Base-by-base conservation (phyloP, 2,329 filamentous ascomycete genomes). In the Fusarium irregulare region DNA sequence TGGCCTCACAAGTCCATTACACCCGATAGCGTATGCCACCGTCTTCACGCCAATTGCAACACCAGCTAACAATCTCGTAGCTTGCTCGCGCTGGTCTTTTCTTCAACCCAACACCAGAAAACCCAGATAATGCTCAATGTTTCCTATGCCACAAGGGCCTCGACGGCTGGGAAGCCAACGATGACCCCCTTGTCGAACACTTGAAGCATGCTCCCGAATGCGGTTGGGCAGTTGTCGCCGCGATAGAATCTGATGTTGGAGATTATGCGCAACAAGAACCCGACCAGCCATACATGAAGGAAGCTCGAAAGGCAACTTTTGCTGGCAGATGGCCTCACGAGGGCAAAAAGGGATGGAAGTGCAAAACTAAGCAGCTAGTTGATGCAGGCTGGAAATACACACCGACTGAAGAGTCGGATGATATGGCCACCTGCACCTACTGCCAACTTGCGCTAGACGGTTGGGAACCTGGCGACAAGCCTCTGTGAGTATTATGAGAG, bases 341-440 rank as follows among this genome's bases (percentile, higher is more conserved):
- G 70, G 84, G 84, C 4, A 97, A 96, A 82, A 91, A 90, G 76
- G 93, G 92, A 8, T 97, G 94, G 94, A 90, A 92, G 69, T 97
- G 93, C 82, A 97, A 96, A 79, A 90, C 89, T 0, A 92, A 96
- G 73, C 94, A 97, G 90, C 90, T 98, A 83, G 93, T 93, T 34
- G 93, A 95, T 71, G 93, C 93, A 28, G 96, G 96, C 13, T 99
- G 95, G 94, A 94, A 92, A 77, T 98, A 94, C 80, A 97, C 94
- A 25, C 94, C 96, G 0, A 93, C 89, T 8, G 82, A 88, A 45
- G 93, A 95, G 45, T 93, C 90, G 14, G 91, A 96, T 70, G 96
- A 99, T 79, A 93, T 95, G 82, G 93, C 93, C 12, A 96, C 92
- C 13, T 99, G 96, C 78, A 87, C 92, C 28, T 98, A 98, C 81